Conservation (phyloP, 345 rosid species). For the Gossypium mustelinum region DNA sequence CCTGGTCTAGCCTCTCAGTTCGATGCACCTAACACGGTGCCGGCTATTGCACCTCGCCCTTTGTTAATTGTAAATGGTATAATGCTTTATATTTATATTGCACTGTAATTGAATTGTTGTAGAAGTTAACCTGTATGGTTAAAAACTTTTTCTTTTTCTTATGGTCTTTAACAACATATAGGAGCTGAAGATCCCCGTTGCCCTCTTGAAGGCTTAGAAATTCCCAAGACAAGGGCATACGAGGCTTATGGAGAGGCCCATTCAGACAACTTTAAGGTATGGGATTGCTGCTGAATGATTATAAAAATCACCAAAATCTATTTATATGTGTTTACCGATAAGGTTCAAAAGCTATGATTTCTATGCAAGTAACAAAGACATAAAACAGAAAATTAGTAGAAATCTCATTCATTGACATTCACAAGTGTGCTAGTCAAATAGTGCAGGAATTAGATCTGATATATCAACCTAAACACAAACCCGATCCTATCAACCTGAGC, state of each 20-base stretch:
- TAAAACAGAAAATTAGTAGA: not conserved
- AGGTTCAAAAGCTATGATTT: not conserved
- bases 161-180: conserved; percentile 9
- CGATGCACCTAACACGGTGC: conserved; percentile 68
- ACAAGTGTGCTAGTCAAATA: not conserved
- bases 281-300: not conserved
- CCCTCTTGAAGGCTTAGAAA: conserved; percentile 62
- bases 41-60: conserved; percentile 73
- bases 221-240: conserved; percentile 40
- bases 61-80: conserved; percentile 69
- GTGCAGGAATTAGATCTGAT: not conserved
- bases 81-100: not conserved
- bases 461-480: too few relatives aligned
- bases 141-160: not conserved
- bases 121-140: not conserved
- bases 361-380: not conserved
- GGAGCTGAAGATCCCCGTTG: conserved; percentile 86
- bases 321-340: not conserved
- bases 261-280: conserved; percentile 52
- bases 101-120: conserved; percentile 1
- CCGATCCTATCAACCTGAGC: too few relatives aligned
- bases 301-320: not conserved
- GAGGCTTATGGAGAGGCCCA: conserved; percentile 41
- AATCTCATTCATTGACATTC: not conserved
- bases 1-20: conserved; percentile 76